phyloP scores from a whole-genome alignment of 352 stramenopile genomes.

The Phytophthora foliorum region DNA sequence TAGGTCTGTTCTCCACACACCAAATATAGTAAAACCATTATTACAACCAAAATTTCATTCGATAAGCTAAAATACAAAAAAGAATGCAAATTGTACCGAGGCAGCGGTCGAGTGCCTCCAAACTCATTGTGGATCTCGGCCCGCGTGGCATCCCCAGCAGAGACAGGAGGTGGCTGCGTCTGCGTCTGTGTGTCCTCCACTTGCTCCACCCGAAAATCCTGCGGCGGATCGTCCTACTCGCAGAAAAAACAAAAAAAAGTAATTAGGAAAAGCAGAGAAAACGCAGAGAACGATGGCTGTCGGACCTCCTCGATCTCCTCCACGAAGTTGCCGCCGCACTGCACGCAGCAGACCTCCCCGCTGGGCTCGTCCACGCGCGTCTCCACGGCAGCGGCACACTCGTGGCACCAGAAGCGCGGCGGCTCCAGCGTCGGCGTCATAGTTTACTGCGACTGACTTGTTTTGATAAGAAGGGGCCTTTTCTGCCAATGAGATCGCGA shows the following conservation, averaged over 20 bases:
- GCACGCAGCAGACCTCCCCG: conserved; percentile 76
- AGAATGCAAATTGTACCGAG: conserved; percentile 19
- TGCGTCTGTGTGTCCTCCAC: conserved; percentile 36
- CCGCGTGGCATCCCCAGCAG: conserved; percentile 2
- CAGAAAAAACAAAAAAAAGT: conserved; percentile 13
- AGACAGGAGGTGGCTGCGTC: conserved; percentile 10
- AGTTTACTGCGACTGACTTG: conserved; percentile 31
- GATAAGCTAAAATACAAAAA: conserved; percentile 1
- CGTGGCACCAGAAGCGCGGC: conserved; percentile 86
- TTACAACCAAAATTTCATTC: conserved; percentile 8
- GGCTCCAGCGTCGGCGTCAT: conserved; percentile 30
- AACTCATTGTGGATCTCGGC: conserved; percentile 51
- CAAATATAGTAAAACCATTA: conserved; percentile 7
- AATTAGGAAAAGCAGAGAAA: conserved; percentile 4
- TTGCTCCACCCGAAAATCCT: conserved; percentile 56
- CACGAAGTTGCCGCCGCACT: conserved; percentile 86
- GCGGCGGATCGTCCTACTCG: conserved; percentile 69
- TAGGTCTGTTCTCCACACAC: conserved; percentile 13
- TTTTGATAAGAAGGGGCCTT: conserved; percentile 3
- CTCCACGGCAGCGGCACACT: conserved; percentile 64
- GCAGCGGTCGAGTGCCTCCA: conserved; percentile 27
- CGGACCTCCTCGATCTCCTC: conserved; percentile 83
- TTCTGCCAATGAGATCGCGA: background rate
- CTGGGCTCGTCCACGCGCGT: conserved; percentile 67
- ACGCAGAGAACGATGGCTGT: background rate